phyloP scores from a whole-genome alignment of 78 protist species.

The Creolimax fragrantissima region DNA sequence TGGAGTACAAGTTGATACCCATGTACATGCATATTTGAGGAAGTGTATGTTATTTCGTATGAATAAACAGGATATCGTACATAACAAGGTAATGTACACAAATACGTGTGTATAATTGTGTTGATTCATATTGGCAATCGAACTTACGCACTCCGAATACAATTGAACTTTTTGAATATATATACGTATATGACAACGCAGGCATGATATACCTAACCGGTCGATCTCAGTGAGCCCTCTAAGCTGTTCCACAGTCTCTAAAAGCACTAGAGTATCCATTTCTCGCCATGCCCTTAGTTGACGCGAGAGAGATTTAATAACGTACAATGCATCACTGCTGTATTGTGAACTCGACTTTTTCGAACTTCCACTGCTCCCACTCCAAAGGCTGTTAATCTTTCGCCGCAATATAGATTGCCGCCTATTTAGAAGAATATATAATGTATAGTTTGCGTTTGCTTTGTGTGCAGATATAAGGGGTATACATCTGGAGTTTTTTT shows the following conservation, averaged over 20 bases:
- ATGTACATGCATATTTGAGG: not conserved
- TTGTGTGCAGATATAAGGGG: too few relatives aligned
- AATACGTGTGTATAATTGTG: too few relatives aligned
- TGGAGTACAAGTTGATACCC: not conserved
- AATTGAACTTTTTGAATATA: too few relatives aligned
- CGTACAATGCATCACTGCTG: not conserved
- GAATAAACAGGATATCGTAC: too few relatives aligned
- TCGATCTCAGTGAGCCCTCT: not conserved
- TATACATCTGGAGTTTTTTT: too few relatives aligned
- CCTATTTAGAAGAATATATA: not conserved
- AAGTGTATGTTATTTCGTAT: too few relatives aligned
- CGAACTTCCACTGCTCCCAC: not conserved
- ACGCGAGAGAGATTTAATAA: not conserved
- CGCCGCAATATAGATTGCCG: not conserved
- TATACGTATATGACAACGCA: not conserved
- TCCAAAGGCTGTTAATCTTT: not conserved
- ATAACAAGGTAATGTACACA: too few relatives aligned
- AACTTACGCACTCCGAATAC: too few relatives aligned
- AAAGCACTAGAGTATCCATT: not conserved
- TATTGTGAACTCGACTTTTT: not conserved
- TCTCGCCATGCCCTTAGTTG: not conserved
- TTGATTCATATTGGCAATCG: too few relatives aligned
- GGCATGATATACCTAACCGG: not conserved
- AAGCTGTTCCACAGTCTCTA: not conserved
- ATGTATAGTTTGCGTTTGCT: too few relatives aligned